Base-by-base conservation (phyloP, 495 filamentous ascomycete species). In the Sordaria brevicollis region DNA sequence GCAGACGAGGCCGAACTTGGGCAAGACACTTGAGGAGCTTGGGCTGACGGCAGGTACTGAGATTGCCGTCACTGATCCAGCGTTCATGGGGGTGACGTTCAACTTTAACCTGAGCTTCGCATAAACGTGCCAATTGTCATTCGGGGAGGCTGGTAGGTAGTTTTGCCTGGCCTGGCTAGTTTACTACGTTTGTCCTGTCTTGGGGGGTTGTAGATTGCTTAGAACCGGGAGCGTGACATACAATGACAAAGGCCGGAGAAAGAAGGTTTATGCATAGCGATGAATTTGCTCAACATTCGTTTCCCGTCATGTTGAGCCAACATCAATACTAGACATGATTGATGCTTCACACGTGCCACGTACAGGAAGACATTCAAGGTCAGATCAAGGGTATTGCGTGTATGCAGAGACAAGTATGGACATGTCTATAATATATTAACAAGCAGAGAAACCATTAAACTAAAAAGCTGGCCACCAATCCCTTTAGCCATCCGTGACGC, bases 21-120 rank as follows among this genome's bases (percentile, higher is more conserved):
- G 84, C 54, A 91, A 91, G 81, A 96, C 89, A 76, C 74, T 89
- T 33, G 65, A 71, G 49, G 82, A 79, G 9, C 79, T 96, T 67
- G 83, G 83, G 25, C 65, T 85, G 65, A 75, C 76, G 38, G 74
- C 78, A n/a, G 82, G 82, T 10, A 77, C 83, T 43, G 83, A 88
- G 73, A 84, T 97, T 69, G 92, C 84, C 19, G 89, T 97, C 36
- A 92, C 90, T 25, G 94, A 97, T 77, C 89, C 91, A 38, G 92
- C 92, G 15, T 93, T 94, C 76, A 83, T 84, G 81, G 86, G 78
- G 79, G 87, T 85, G 74, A 84, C 80, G 36, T 97, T 96, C 82
- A 89, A 86, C 71, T 93, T 87, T 74, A 87, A 85, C 71, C 76
- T 93, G 43, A 81, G 78, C 70, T 86, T 85, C 67, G 25, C 49